A percentile compares a stretch with the other conserved stretches of the same genome.
phyloP scores from a whole-genome alignment of 73 alveolate species.

The Diophrys sp. region DNA sequence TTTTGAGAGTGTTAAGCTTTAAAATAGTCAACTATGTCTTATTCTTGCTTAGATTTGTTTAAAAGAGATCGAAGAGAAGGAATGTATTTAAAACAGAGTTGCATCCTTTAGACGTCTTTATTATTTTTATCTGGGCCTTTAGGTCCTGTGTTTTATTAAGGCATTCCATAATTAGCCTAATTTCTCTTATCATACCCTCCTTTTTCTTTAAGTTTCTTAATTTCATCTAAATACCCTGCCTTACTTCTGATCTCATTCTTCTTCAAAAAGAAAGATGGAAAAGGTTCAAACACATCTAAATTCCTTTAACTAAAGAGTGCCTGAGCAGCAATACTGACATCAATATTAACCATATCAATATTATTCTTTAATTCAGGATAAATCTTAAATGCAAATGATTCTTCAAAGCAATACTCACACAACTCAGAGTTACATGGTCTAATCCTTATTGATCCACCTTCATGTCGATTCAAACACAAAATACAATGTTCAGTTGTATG shows the following conservation, averaged over 20 bases:
- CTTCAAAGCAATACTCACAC: slow-evolving; percentile 48
- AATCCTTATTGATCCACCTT: slow-evolving; percentile 1
- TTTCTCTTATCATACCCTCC: no score
- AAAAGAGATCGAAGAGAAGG: not conserved
- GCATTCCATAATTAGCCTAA: not conserved
- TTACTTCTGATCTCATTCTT: slow-evolving; percentile 34
- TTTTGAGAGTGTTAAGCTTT: not conserved
- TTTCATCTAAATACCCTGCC: slow-evolving; percentile 40
- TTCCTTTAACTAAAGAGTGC: slow-evolving; percentile 26
- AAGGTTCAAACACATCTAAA: slow-evolving; percentile 48
- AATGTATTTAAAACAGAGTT: not conserved
- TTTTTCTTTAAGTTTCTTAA: slow-evolving; percentile 9
- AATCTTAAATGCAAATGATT: slow-evolving; percentile 33
- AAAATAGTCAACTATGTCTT: not conserved
- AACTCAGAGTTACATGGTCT: not conserved
- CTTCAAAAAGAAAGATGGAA: slow-evolving; percentile 54
- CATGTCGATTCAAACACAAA: not conserved
- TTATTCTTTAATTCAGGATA: slow-evolving; percentile 38
- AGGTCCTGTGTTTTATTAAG: not conserved
- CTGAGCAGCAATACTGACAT: slow-evolving; percentile 30
- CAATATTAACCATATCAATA: slow-evolving; percentile 13
- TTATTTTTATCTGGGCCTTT: slow-evolving; percentile 23
- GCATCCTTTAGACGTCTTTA: slow-evolving; percentile 38
- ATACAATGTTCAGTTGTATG: not conserved
- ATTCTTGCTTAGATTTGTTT: not conserved